A percentile compares a stretch with the other conserved stretches of the same genome.
Evolutionary conservation across 371 early-diverging fungal species (phyloP).

Genomic region (Dinochytrium kinnereticum): DNA sequence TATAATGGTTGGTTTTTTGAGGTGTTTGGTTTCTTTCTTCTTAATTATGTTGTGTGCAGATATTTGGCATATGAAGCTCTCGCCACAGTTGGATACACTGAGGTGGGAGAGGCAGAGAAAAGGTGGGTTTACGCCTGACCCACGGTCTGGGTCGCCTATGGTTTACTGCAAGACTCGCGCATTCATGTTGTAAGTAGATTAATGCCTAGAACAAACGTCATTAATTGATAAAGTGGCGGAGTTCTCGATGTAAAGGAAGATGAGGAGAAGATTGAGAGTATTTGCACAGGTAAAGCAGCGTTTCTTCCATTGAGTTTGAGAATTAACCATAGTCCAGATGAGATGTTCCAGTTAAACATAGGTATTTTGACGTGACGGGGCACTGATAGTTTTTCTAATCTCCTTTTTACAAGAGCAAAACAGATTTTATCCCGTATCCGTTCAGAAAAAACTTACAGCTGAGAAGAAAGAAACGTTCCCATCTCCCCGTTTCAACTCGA

Average conservation of each 20-base stretch:
- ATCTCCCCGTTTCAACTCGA: constrained; percentile 65
- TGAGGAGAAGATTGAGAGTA: constrained; percentile 62
- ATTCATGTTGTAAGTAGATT: constrained; percentile 54
- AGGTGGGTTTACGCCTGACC: constrained; percentile 44
- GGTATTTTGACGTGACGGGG: constrained; percentile 12
- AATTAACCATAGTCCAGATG: not conserved
- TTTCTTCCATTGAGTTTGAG: not conserved
- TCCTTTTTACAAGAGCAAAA: constrained; percentile 18
- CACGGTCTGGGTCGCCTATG: constrained; percentile 64
- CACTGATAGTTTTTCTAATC: not conserved
- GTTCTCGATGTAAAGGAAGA: constrained; percentile 64
- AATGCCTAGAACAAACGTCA: not conserved
- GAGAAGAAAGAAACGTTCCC: constrained; percentile 41
- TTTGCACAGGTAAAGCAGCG: constrained; percentile 59
- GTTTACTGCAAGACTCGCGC: constrained; percentile 61
- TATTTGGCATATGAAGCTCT: constrained; percentile 66
- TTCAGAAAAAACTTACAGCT: constrained; percentile 20
- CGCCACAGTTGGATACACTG: constrained; percentile 52
- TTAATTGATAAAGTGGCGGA: constrained; percentile 44
- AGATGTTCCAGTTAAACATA: constrained; percentile 26
- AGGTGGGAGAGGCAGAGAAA: constrained; percentile 67
- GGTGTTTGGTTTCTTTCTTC: not conserved
- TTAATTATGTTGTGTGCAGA: constrained; percentile 35
- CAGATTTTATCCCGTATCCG: constrained; percentile 29
- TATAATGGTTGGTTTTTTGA: constrained; percentile 40